Conservation (phyloP, 2,329 filamentous ascomycete genomes). For the Aureobasidium lini region DNA sequence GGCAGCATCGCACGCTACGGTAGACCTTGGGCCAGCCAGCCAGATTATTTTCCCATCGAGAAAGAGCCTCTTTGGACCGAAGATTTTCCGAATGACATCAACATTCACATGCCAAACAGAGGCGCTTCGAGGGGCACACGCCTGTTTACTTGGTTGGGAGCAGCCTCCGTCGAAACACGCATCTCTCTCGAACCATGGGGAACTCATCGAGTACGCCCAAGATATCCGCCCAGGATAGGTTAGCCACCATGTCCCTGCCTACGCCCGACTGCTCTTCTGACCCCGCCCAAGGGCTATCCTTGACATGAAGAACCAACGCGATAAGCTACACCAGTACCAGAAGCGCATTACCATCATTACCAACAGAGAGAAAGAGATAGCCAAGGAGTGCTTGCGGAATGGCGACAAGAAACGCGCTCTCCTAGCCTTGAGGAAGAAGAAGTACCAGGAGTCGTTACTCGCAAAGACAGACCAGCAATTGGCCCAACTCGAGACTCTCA, state of each 20-base stretch:
- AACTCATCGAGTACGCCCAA: conserved; percentile 52
- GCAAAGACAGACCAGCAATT: conserved; percentile 87
- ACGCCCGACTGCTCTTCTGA: conserved; percentile 9
- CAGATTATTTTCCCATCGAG: background rate
- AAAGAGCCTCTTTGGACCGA: background rate
- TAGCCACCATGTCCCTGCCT: conserved; percentile 25
- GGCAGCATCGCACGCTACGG: background rate
- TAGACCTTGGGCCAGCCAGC: background rate
- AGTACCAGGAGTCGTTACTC: conserved; percentile 88
- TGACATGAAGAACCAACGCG: conserved; percentile 94
- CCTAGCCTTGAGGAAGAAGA: conserved; percentile 84
- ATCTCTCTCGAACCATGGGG: conserved; percentile 44
- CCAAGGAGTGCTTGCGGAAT: conserved; percentile 69
- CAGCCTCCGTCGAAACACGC: conserved; percentile 1
- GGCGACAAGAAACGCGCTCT: conserved; percentile 77
- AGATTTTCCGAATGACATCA: conserved; percentile 10
- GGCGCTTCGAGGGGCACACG: background rate
- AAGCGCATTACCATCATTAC: conserved; percentile 81
- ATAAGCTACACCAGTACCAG: conserved; percentile 95
- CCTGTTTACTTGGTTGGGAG: background rate
- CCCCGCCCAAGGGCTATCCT: conserved; percentile 68
- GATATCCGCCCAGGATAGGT: conserved; percentile 82
- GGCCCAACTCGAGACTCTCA: conserved; percentile 86
- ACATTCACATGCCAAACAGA: conserved; percentile 5
- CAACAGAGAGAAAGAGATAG: conserved; percentile 77